Evolutionary conservation across 352 stramenopile genomes (phyloP), one percentile per base, ranked within the genome.

Genomic region (Pythium aristosporum): DNA sequence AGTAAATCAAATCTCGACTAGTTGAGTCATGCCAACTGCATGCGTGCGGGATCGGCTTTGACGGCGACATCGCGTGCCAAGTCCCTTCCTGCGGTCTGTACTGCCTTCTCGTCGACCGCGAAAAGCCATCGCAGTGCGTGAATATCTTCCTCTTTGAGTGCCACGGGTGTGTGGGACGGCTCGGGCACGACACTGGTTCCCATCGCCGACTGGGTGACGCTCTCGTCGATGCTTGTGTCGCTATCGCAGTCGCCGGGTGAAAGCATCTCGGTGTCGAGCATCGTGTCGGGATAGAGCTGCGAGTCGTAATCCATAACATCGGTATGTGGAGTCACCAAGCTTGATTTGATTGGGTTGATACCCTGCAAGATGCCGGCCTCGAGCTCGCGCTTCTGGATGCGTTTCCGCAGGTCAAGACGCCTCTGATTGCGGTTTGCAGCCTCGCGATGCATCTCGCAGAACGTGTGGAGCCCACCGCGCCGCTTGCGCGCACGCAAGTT

Each of bases 371-470:
- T 37, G 16, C 36, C 47, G 23, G 60, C 32, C 23, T 68, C 61
- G 34, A 56, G 34, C 44, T 68, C 39, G 2, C 61, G 51, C 28
- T 57, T 61, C 44, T 47, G 62, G 25, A 69, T 60, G 12, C 63
- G 63, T 50, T 70, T 70, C 8, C 63, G 63, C 63, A 58, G 43
- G 41, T 71, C 65, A 6, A 71, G 52, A 21, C 65, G 57, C 20
- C 65, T 58, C 44, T 71, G 65, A 44, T 71, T 68, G 37, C 53
- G 46, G 54, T 71, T 71, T 28, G 65, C 65, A 20, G 50, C 57
- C 21, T 63, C 65, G 16, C 65, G 65, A 37, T 71, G 65, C 34
- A 64, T 49, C 44, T 71, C 65, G 39, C 65, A 71, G 58, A 68
- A 71, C 46, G 58, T 71, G 39, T 71, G 65, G 10, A 71, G 59